Conservation (phyloP, 192 early-diverging fungal genomes). For the Coemansia sp. region DNA sequence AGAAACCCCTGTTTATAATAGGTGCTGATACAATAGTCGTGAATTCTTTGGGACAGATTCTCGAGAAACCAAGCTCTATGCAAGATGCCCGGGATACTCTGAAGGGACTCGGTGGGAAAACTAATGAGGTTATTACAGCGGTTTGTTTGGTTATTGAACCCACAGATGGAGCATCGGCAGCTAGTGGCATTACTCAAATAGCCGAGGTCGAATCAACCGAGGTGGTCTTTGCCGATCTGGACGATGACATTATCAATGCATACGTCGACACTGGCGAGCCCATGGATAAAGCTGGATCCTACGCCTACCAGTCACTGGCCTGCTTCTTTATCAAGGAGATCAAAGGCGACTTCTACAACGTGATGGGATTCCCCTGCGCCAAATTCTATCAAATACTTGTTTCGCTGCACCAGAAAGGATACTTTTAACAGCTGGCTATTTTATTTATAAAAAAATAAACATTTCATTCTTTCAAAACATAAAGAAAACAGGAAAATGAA, state of each 20-base stretch:
- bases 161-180: constrained; percentile 1
- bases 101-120: constrained; percentile 53
- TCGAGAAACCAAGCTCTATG: constrained; percentile 73
- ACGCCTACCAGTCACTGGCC: constrained; percentile 80
- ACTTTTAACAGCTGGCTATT: neutral
- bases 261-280: constrained; percentile 64
- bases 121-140: constrained; percentile 74
- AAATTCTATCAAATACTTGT: constrained; percentile 48
- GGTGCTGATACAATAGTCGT: constrained; percentile 81
- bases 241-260: constrained; percentile 59
- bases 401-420: constrained; percentile 14
- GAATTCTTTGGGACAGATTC: constrained; percentile 56
- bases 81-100: constrained; percentile 65
- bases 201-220: constrained; percentile 62
- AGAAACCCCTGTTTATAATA: constrained; percentile 63
- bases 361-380: constrained; percentile 54
- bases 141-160: constrained; percentile 53
- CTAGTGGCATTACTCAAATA: too few relatives aligned
- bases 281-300: constrained; percentile 78
- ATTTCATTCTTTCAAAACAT: neutral
- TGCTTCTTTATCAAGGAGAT: constrained; percentile 68
- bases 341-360: constrained; percentile 82
- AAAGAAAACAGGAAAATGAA: neutral
- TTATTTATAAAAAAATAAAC: neutral
- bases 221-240: constrained; percentile 63